Conservation (phyloP, 352 stramenopile genomes). For the Phytophthora pinifolia region DNA sequence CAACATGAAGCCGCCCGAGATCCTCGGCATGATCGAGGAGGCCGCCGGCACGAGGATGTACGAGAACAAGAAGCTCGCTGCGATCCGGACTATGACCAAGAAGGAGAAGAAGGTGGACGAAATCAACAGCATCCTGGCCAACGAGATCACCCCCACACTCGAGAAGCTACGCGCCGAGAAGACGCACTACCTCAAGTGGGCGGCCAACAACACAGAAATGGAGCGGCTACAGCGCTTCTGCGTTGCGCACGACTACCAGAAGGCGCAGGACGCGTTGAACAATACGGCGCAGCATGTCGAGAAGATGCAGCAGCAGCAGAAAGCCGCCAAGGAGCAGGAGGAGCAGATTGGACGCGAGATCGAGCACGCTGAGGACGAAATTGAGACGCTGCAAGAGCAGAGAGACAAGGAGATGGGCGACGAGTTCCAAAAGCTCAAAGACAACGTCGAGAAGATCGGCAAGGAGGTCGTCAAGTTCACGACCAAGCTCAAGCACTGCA, state of each 20-base stretch:
- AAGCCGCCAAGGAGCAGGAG: slow-evolving; percentile 61
- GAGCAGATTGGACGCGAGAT: slow-evolving; percentile 64
- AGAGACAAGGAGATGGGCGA: slow-evolving; percentile 85
- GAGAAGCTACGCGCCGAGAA: slow-evolving; percentile 97
- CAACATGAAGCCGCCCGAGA: slow-evolving; percentile 99
- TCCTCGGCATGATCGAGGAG: slow-evolving; percentile 99
- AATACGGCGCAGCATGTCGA: slow-evolving; percentile 89
- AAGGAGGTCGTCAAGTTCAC: slow-evolving; percentile 86
- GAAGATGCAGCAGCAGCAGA: slow-evolving; percentile 87
- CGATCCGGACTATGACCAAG: slow-evolving; percentile 99
- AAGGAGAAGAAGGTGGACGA: slow-evolving; percentile 99
- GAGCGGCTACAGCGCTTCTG: slow-evolving; percentile 97
- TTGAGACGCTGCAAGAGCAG: slow-evolving; percentile 73
- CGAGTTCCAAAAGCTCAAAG: slow-evolving; percentile 81
- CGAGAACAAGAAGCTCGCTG: slow-evolving; percentile 98
- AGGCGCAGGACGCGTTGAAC: slow-evolving; percentile 85
- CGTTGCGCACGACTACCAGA: slow-evolving; percentile 95
- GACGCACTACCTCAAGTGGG: slow-evolving; percentile 98
- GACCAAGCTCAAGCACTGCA: slow-evolving; percentile 77
- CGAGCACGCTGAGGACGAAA: slow-evolving; percentile 83
- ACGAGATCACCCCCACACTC: slow-evolving; percentile 99
- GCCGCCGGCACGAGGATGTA: slow-evolving; percentile 99
- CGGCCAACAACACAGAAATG: slow-evolving; percentile 98
- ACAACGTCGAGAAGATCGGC: slow-evolving; percentile 75
- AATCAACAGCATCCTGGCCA: slow-evolving; percentile 97